phyloP scores from a whole-genome alignment of 1,139 yeast species.

The Geotrichum siamense region DNA sequence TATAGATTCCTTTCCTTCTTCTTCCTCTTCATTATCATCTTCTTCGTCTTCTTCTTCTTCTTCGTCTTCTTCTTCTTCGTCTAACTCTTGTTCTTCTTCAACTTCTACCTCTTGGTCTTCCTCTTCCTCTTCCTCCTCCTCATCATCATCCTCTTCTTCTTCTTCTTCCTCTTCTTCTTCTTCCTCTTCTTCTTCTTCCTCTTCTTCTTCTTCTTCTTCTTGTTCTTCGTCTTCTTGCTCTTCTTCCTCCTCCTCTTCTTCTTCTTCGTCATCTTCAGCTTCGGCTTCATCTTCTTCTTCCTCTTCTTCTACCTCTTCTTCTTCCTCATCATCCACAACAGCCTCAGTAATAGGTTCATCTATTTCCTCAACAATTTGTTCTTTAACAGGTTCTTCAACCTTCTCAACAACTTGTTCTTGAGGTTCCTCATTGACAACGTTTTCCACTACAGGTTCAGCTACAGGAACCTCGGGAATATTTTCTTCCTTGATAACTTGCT shows the following conservation, averaged over 20 bases:
- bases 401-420: constrained; percentile 29
- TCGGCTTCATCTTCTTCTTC: constrained; percentile 4
- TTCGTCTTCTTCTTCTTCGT: no score
- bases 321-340: constrained; percentile 11
- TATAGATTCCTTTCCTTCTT: constrained; percentile 4
- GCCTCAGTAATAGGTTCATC: constrained; percentile 1
- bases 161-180: constrained; percentile 11
- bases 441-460: constrained; percentile 1
- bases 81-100: no score
- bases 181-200: constrained; percentile 11
- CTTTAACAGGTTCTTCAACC: constrained; percentile 29
- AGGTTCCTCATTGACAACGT: constrained; percentile 5
- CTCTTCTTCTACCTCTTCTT: constrained; percentile 7
- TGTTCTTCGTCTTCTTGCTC: constrained; percentile 6
- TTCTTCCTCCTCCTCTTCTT: constrained; percentile 2
- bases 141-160: constrained; percentile 5
- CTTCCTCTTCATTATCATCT: constrained; percentile 12
- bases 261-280: neutral
- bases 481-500: constrained; percentile 7
- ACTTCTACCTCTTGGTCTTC: constrained; percentile 10
- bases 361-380: constrained; percentile 24
- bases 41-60: no score
- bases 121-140: no score
- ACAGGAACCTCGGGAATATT: constrained; percentile 7
- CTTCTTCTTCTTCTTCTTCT: constrained; percentile 12